These are phyloP conservation scores for Hemileccinum impolitum DNA, from an alignment of 768 basidiomycete genomes.

Conservation along the genomic window DNA sequence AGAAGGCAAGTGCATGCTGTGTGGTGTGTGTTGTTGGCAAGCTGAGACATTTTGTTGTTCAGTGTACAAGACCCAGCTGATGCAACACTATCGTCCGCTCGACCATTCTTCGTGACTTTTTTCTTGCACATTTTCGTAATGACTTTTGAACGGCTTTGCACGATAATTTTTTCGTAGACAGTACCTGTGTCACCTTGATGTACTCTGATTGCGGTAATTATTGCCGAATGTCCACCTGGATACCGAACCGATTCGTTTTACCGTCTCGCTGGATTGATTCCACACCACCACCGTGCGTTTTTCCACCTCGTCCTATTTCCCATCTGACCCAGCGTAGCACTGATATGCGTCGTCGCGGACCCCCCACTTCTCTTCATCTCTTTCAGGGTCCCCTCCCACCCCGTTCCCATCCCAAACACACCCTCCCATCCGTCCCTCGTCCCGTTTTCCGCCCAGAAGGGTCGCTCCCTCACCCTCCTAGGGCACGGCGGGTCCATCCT, in stretches of 20 bases:
- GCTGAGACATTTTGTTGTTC: neutral
- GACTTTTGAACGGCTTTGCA: constrained; percentile 8
- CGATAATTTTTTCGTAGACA: neutral
- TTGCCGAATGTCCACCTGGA: too few relatives aligned
- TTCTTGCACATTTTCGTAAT: too few relatives aligned
- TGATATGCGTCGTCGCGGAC: constrained; percentile 65
- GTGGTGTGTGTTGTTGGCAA: neutral
- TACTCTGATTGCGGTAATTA: too few relatives aligned
- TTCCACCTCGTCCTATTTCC: too few relatives aligned
- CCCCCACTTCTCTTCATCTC: constrained; percentile 64
- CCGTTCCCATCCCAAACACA: constrained; percentile 60
- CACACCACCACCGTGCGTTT: too few relatives aligned
- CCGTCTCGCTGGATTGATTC: too few relatives aligned
- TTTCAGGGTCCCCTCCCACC: constrained; percentile 58
- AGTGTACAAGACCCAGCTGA: constrained; percentile 73
- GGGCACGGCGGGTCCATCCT: constrained; percentile 8
- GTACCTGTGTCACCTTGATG: too few relatives aligned
- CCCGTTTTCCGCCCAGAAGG: constrained; percentile 44
- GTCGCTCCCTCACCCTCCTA: constrained; percentile 19
- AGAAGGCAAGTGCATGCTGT: constrained; percentile 44
- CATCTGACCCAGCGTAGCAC: too few relatives aligned
- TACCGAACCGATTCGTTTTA: too few relatives aligned
- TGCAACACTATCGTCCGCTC: constrained; percentile 66
- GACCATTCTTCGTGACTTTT: constrained; percentile 34
- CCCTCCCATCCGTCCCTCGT: constrained; percentile 61